Evolutionary conservation across 2,329 filamentous ascomycete species (phyloP), one percentile per base, ranked within the genome.

Genomic region (Aureobasidium sp.): DNA sequence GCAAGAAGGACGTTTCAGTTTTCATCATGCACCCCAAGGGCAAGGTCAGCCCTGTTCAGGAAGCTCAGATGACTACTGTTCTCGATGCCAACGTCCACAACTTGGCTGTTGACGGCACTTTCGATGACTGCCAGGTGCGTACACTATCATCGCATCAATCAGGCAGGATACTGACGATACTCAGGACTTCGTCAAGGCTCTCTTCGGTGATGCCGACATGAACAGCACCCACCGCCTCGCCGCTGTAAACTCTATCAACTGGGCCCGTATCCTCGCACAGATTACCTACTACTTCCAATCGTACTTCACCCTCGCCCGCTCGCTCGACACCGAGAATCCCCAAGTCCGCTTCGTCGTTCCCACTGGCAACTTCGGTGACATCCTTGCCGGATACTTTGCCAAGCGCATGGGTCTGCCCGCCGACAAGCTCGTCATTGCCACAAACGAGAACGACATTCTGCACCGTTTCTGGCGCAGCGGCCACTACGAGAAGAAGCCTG

Each of bases 181-280:
- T 24, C 24, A 24, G 24, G 24, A 24, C 24, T 95, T 94, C 62
- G 88, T 99, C 73, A 97, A 99, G 78, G 87, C 89, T 1, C 82
- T 99, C 54, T 97, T 97, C 72, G 87, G 85, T 65, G 93, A 99
- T 69, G 80, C 87, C 3, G 86, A 92, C 60, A 88, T 90, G 73
- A 97, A 97, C 80, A 79, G 82, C 68, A 85, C 84, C 2, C 85
- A 93, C 71, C 91, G 90, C 67, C 87, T 97, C 47, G 93, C 89
- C 44, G 93, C 94, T 47, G 91, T 97, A 67, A 97, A 97, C 80
- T 94, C 89, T 49, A 97, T 97, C 78, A 97, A 97, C 78, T 97
- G 88, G 84, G 89, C 92, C 1, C 84, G 94, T 68, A 97, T 99
- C 68, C 83, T 99, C 40, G 93, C 94, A 14, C 94, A 99, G 78